Evolutionary conservation across 306 rosid species (phyloP).

Genomic region (Cicer bijugum): DNA sequence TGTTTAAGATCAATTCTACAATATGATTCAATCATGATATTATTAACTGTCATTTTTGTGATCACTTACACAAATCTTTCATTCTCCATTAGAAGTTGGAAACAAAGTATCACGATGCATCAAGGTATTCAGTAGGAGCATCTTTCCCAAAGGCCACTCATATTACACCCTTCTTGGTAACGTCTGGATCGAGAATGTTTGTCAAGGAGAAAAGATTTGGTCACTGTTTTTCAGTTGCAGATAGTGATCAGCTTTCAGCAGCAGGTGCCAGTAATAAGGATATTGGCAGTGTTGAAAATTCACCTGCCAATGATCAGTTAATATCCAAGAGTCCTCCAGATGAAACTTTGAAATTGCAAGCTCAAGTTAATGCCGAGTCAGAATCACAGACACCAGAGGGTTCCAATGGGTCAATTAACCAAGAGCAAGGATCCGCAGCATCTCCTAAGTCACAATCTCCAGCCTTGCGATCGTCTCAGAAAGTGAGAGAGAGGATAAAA

Average conservation of each 20-base stretch:
- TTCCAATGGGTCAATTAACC: constrained; percentile 45
- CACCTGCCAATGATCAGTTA: constrained; percentile 45
- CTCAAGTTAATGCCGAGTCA: constrained; percentile 42
- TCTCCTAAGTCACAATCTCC: constrained; percentile 47
- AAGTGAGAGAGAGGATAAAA: constrained; percentile 82
- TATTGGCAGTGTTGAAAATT: constrained; percentile 48
- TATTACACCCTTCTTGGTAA: constrained; percentile 47
- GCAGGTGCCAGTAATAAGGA: constrained; percentile 58
- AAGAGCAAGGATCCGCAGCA: constrained; percentile 30
- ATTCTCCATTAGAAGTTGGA: constrained; percentile 59
- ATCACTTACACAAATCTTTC: constrained; percentile 45
- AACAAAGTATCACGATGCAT: constrained; percentile 59
- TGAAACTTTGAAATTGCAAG: constrained; percentile 49
- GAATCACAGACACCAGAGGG: constrained; percentile 52
- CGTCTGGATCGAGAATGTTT: constrained; percentile 50
- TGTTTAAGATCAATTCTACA: constrained; percentile 22
- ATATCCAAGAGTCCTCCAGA: constrained; percentile 42
- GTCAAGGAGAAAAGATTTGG: constrained; percentile 50
- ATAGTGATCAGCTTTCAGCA: constrained; percentile 64
- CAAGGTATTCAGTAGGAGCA: constrained; percentile 59
- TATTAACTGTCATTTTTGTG: constrained; percentile 31
- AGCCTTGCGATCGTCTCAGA: constrained; percentile 56
- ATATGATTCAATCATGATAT: constrained; percentile 32
- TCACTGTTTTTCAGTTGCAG: constrained; percentile 61
- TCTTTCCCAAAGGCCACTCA: constrained; percentile 54